Evolutionary conservation across 2,329 filamentous ascomycete genomes (phyloP), one percentile per base, ranked within the genome.

Genomic region (Lachnellula arida): DNA sequence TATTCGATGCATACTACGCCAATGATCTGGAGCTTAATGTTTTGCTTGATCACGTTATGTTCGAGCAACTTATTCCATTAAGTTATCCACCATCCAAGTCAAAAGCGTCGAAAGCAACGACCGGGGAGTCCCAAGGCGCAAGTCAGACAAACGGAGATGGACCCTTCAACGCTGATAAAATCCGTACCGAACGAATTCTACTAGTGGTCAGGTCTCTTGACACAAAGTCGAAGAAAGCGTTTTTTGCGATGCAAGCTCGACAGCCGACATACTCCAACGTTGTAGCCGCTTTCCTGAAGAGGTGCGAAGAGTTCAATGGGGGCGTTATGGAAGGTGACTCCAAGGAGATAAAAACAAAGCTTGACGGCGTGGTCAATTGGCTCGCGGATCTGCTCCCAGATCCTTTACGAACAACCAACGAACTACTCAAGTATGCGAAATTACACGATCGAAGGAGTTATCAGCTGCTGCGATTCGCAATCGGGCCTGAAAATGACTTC

Each of bases 341-440:
- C 23, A 82, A 80, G 62, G 79, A 86, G 17, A 78, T 79, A 63
- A 91, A 91, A 64, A 76, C 78, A 9, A 86, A 86, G 54, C 79
- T 99, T 32, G 82, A 85, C 55, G 85, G 81, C 63, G 83, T 91
- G 12, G 84, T 95, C 46, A 79, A 87, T 51, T 89, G 86, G 68
- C 76, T 96, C 43, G 80, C 85, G 4, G 84, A 85, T 60, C 86
- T 86, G 54, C 83, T 96, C 52, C 89, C 92, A 0, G 93, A 99
- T 63, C 75, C 84, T 0, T 70, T 81, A 51, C 85, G 87, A 62
- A 86, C 89, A 17, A 82, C 81, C 35, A 81, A 84, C 15, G 91
- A 97, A 71, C 76, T 99, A 12, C 86, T 89, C 74, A 95, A 89
- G 66, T 97, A 97, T 69, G 91, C 91, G 39, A 96, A 93, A 71